A percentile compares a stretch with the other conserved stretches of the same genome.
Conservation (phyloP, 257 asterid species). For the Przewalskia tangutica region DNA sequence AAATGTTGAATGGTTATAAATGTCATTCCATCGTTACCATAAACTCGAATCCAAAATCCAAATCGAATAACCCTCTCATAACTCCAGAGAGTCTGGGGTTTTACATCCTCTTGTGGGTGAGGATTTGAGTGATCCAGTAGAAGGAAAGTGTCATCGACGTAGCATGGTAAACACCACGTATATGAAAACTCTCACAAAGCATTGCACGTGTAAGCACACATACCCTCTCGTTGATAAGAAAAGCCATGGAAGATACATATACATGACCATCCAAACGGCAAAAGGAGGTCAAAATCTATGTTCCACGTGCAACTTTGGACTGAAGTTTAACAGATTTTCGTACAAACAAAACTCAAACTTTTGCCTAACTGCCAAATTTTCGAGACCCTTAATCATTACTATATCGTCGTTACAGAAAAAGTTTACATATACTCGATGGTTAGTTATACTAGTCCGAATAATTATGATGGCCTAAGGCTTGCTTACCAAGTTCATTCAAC, state of each 20-base stretch:
- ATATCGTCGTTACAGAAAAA: background rate
- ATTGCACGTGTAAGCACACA: slow-evolving; percentile 2
- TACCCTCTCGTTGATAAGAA: background rate
- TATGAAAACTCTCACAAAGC: background rate
- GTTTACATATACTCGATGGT: background rate
- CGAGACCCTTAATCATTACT: background rate
- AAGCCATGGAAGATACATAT: background rate
- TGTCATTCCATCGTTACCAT: background rate
- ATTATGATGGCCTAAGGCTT: no score
- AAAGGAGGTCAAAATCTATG: background rate
- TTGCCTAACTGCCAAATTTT: background rate
- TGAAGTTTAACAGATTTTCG: slow-evolving; percentile 5
- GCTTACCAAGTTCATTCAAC: no score
- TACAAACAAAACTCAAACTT: background rate
- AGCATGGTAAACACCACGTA: background rate
- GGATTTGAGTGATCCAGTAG: background rate
- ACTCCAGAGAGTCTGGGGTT: background rate
- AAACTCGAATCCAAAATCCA: background rate
- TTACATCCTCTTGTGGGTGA: background rate
- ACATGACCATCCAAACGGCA: background rate
- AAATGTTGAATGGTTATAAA: background rate
- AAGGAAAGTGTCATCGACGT: background rate
- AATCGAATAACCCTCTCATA: background rate
- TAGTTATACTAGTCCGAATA: no score
- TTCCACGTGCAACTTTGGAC: slow-evolving; percentile 11